A percentile compares a stretch with the other conserved stretches of the same genome.
These are phyloP conservation scores for Apophysomyces ossiformis DNA, from an alignment of 371 early-diverging fungal genomes.

Conservation along the genomic window DNA sequence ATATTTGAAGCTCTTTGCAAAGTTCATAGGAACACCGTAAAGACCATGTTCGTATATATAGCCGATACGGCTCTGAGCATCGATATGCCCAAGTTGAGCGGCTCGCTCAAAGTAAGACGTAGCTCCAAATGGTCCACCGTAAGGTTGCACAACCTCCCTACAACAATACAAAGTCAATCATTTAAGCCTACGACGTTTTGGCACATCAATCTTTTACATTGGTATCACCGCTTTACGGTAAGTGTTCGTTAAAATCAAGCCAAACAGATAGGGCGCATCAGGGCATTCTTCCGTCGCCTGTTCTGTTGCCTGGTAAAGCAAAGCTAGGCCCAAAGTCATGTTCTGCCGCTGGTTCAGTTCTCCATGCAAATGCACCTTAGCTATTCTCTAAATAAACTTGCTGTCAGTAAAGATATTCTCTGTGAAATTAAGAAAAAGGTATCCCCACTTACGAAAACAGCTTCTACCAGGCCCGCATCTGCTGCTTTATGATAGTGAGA, in stretches of 20 bases:
- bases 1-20: conserved; percentile 24
- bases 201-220: conserved; percentile 24
- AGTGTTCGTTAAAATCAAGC: conserved; percentile 34
- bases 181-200: background rate
- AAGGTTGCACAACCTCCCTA: conserved; percentile 13
- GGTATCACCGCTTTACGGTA: conserved; percentile 41
- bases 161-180: background rate
- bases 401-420: conserved; percentile 1
- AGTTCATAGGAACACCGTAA: conserved; percentile 23
- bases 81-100: conserved; percentile 26
- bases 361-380: conserved; percentile 42
- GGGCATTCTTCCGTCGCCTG: conserved; percentile 33
- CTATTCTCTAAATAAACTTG: conserved; percentile 34
- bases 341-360: conserved; percentile 46
- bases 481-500: conserved; percentile 76
- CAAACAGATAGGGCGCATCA: conserved; percentile 47
- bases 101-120: conserved; percentile 25
- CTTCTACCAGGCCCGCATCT: conserved; percentile 66
- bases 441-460: conserved; percentile 60
- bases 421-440: no score
- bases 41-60: conserved; percentile 32
- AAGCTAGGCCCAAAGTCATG: conserved; percentile 31
- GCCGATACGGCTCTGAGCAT: conserved; percentile 27
- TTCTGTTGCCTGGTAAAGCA: conserved; percentile 39
- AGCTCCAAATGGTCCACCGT: conserved; percentile 21